These are phyloP conservation scores for Solanum corneliomulleri DNA, from an alignment of 257 asterid species.

Conservation along the genomic window DNA sequence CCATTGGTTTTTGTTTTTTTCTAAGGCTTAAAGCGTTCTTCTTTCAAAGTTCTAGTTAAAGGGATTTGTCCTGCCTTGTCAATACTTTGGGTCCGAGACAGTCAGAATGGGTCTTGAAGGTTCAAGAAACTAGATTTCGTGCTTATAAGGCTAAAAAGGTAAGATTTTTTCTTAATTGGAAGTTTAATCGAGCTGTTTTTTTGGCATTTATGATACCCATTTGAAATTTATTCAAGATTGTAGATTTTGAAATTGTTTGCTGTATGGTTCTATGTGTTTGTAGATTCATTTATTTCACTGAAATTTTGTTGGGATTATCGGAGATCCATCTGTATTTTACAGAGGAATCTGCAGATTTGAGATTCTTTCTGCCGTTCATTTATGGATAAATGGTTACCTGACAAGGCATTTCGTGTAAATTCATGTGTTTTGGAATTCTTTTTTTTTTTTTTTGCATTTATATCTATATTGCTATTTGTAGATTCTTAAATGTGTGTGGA, in stretches of 20 bases:
- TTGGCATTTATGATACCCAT: not conserved
- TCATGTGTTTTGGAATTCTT: not conserved
- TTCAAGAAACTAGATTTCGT: not conserved
- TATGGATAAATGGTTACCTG: not conserved
- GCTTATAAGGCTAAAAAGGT: not conserved
- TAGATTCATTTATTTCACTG: not conserved
- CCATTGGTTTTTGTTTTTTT: not conserved
- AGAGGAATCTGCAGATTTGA: not conserved
- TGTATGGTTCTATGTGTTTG: not conserved
- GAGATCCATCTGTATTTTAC: not conserved
- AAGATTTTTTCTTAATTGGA: not conserved
- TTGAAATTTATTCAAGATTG: not conserved
- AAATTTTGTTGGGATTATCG: not conserved
- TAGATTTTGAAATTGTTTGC: not conserved
- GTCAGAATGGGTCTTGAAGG: not conserved
- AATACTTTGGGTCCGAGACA: not conserved
- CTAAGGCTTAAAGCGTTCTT: not conserved
- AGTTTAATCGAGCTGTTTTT: not conserved
- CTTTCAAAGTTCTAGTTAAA: not conserved
- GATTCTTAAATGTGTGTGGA: not conserved
- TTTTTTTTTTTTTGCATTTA: not conserved
- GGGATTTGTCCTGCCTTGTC: not conserved
- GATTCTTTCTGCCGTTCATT: not conserved
- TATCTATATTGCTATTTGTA: not conserved
- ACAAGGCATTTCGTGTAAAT: not conserved